Percentiles rank a stretch among this genome's conserved stretches.
Conservation (phyloP, 2,329 filamentous ascomycete species). For the Aciculosporium take region DNA sequence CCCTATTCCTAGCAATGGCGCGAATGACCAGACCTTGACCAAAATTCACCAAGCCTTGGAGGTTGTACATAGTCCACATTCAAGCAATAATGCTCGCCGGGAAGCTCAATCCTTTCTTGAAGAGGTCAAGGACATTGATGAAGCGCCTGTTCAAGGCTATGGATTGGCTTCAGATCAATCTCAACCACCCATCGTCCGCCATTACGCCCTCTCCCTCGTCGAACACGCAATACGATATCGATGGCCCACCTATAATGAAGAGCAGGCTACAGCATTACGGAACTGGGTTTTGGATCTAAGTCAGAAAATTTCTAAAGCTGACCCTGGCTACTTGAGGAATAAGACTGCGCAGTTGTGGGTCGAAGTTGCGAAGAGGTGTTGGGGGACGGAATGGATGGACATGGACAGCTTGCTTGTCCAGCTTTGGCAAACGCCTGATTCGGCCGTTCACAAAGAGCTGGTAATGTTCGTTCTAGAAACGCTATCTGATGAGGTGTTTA, state of each 20-base stretch:
- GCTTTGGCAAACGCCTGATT: conserved; percentile 61
- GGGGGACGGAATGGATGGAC: conserved; percentile 85
- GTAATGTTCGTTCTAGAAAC: conserved; percentile 82
- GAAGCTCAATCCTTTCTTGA: conserved; percentile 81
- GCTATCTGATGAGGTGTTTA: conserved; percentile 87
- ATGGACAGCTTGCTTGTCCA: conserved; percentile 78
- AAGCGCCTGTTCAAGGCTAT: conserved; percentile 77
- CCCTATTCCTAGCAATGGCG: conserved; percentile 21
- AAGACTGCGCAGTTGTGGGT: conserved; percentile 93
- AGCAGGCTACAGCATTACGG: conserved; percentile 55
- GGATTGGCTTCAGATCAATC: conserved; percentile 60
- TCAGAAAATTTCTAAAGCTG: conserved; percentile 51
- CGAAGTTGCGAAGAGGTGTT: conserved; percentile 82
- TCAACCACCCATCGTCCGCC: conserved; percentile 70
- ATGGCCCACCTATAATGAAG: conserved; percentile 58
- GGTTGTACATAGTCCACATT: conserved; percentile 70
- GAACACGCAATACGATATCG: conserved; percentile 80
- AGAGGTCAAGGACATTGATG: conserved; percentile 60
- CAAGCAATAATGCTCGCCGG: conserved; percentile 65
- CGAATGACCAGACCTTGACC: conserved; percentile 35
- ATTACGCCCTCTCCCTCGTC: conserved; percentile 85
- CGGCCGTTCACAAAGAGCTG: conserved; percentile 60
- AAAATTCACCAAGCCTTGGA: conserved; percentile 75
- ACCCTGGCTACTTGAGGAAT: conserved; percentile 75
- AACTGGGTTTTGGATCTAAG: conserved; percentile 70